Evolutionary conservation across 2,329 filamentous ascomycete species (phyloP).

Genomic region (Alternaria hordeiaustralica): DNA sequence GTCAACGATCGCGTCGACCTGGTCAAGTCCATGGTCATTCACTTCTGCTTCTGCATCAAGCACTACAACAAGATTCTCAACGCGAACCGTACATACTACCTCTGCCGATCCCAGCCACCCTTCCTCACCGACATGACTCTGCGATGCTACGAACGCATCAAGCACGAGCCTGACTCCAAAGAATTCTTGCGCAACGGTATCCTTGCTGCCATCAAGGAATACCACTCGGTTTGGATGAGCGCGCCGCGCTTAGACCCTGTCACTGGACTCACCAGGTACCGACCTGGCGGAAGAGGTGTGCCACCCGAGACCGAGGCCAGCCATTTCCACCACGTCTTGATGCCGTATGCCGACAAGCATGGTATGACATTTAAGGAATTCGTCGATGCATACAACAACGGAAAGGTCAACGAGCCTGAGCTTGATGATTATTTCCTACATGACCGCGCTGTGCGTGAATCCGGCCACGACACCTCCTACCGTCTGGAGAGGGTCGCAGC

Average conservation of each 20-base stretch:
- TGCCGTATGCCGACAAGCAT: conserved; percentile 84
- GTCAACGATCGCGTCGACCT: conserved; percentile 84
- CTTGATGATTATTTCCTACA: conserved; percentile 96
- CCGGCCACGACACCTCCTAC: conserved; percentile 95
- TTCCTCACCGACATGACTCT: conserved; percentile 98
- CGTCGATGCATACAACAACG: conserved; percentile 84
- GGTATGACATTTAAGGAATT: conserved; percentile 83
- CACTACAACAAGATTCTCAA: conserved; percentile 99
- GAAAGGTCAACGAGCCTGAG: conserved; percentile 76
- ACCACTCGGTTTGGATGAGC: conserved; percentile 83
- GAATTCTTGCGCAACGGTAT: conserved; percentile 83
- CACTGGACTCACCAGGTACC: conserved; percentile 83
- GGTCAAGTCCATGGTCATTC: conserved; percentile 91
- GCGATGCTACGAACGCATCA: conserved; percentile 91
- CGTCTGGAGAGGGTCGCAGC: conserved; percentile 82
- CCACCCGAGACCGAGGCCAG: conserved; percentile 89
- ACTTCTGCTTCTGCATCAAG: conserved; percentile 98
- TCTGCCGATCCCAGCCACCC: conserved; percentile 90
- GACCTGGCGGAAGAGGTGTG: conserved; percentile 81
- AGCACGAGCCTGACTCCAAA: conserved; percentile 77
- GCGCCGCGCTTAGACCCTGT: conserved; percentile 75
- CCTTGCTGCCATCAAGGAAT: conserved; percentile 95
- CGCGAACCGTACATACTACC: conserved; percentile 94
- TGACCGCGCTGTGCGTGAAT: conserved; percentile 93
- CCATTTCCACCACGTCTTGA: conserved; percentile 83